Conservation (phyloP, 2,329 filamentous ascomycete genomes). For the Penicillium sp. region DNA sequence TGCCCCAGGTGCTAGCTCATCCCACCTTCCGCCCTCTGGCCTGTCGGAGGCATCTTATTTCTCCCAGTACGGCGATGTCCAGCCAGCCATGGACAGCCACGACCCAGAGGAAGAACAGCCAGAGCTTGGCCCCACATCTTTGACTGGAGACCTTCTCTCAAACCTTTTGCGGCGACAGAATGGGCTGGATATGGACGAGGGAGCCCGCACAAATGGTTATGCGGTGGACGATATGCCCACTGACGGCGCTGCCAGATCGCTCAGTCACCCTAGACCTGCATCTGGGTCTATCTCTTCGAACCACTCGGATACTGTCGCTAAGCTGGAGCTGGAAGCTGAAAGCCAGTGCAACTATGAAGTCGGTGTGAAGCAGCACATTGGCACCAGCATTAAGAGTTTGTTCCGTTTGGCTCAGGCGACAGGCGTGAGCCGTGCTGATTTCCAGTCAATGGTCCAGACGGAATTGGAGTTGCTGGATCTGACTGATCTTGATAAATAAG, state of each 20-base stretch:
- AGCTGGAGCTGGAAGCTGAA: slow-evolving; percentile 55
- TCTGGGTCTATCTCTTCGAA: slow-evolving; percentile 41
- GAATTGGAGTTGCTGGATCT: slow-evolving; percentile 61
- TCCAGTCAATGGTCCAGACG: slow-evolving; percentile 58
- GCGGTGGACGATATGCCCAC: slow-evolving; percentile 16
- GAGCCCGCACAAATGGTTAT: slow-evolving; percentile 26
- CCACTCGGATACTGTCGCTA: slow-evolving; percentile 53
- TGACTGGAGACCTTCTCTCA: slow-evolving; percentile 54
- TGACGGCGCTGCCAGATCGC: slow-evolving; percentile 26
- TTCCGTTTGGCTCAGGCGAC: slow-evolving; percentile 60
- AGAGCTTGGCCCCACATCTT: slow-evolving; percentile 51
- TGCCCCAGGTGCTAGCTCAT: slow-evolving; percentile 27
- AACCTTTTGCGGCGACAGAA: slow-evolving; percentile 42
- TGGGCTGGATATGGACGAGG: slow-evolving; percentile 17
- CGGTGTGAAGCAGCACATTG: slow-evolving; percentile 64
- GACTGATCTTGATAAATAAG: slow-evolving; percentile 49
- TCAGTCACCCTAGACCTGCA: slow-evolving; percentile 45
- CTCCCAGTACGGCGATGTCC: slow-evolving; percentile 61
- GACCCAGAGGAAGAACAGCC: slow-evolving; percentile 59
- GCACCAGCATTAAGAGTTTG: slow-evolving; percentile 63
- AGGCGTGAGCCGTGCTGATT: slow-evolving; percentile 60
- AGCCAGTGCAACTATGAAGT: slow-evolving; percentile 56
- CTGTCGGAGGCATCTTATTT: slow-evolving; percentile 61
- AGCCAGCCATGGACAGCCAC: slow-evolving; percentile 64
- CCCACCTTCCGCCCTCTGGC: slow-evolving; percentile 27